These are phyloP conservation scores for Pisolithus microcarpus DNA, from an alignment of 768 basidiomycete genomes.

Conservation along the genomic window DNA sequence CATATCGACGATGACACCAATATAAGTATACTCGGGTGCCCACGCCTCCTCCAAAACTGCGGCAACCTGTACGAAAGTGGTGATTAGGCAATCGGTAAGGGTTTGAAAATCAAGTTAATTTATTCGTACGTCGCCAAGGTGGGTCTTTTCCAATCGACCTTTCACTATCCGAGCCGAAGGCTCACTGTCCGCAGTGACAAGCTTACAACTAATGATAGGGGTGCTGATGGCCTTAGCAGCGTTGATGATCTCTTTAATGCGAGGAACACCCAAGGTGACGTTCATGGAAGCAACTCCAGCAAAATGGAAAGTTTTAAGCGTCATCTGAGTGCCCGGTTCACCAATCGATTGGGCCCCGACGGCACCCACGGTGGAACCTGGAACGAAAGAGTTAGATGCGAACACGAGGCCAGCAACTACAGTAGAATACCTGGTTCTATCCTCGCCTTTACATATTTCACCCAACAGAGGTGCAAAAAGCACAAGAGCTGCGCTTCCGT, in stretches of 20 bases:
- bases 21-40: constrained; percentile 87
- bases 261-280: constrained; percentile 98
- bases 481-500: constrained; percentile 69
- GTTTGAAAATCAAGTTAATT: not conserved
- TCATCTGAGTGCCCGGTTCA: constrained; percentile 99
- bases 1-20: constrained; percentile 86
- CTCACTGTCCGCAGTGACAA: constrained; percentile 80
- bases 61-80: constrained; percentile 48
- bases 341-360: constrained; percentile 99
- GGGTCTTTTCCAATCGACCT: constrained; percentile 89
- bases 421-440: constrained; percentile 76
- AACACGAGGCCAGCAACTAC: not conserved
- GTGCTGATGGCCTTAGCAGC: constrained; percentile 97
- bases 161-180: constrained; percentile 98
- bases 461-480: constrained; percentile 86
- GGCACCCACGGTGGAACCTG: constrained; percentile 95
- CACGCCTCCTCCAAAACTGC: constrained; percentile 93
- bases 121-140: constrained; percentile 79
- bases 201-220: constrained; percentile 95
- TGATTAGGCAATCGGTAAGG: not conserved
- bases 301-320: constrained; percentile 99
- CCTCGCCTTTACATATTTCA: constrained; percentile 88
- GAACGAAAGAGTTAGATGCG: not conserved
- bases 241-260: constrained; percentile 99
- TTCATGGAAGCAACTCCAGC: constrained; percentile 99